phyloP scores from a whole-genome alignment of 2,329 filamentous ascomycete species.

The Monosporascus sp. region DNA sequence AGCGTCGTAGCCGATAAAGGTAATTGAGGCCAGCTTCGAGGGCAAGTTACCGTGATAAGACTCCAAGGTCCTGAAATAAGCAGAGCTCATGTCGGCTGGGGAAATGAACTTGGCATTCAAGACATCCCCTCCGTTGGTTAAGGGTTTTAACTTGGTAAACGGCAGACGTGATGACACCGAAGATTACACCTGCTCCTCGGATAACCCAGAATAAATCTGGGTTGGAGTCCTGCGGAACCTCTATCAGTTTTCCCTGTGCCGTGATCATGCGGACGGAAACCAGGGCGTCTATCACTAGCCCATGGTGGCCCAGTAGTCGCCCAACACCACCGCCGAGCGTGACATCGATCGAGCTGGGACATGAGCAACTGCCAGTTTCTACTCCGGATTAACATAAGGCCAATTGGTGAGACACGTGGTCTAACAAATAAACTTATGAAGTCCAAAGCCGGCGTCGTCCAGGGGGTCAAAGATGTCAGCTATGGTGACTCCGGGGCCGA shows the following conservation, averaged over 20 bases:
- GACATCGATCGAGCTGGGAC: constrained; percentile 10
- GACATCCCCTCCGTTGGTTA: constrained; percentile 1
- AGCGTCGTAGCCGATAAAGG: not conserved
- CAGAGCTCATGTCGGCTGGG: not conserved
- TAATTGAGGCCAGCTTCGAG: not conserved
- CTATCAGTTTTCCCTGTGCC: constrained; percentile 14
- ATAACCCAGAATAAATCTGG: constrained; percentile 21
- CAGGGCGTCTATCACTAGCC: constrained; percentile 20
- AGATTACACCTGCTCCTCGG: constrained; percentile 20
- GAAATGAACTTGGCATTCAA: not conserved
- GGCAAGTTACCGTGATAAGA: not conserved
- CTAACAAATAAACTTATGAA: constrained; percentile 5
- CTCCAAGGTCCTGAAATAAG: not conserved
- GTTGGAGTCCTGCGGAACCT: constrained; percentile 6
- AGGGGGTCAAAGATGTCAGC: constrained; percentile 5
- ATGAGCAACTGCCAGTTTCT: constrained; percentile 7
- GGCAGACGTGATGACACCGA: constrained; percentile 14
- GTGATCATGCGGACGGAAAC: constrained; percentile 19
- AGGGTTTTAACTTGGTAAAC: not conserved
- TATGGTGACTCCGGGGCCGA: constrained; percentile 4
- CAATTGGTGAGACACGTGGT: too few relatives aligned
- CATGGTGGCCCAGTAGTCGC: constrained; percentile 10
- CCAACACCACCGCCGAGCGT: constrained; percentile 17
- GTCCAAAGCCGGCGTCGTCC: constrained; percentile 7
- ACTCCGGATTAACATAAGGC: not conserved